Percentiles rank a stretch among this genome's conserved stretches.
These are phyloP conservation scores for Juglanconis oblonga DNA, from an alignment of 2,329 filamentous ascomycete species.

Conservation along the genomic window DNA sequence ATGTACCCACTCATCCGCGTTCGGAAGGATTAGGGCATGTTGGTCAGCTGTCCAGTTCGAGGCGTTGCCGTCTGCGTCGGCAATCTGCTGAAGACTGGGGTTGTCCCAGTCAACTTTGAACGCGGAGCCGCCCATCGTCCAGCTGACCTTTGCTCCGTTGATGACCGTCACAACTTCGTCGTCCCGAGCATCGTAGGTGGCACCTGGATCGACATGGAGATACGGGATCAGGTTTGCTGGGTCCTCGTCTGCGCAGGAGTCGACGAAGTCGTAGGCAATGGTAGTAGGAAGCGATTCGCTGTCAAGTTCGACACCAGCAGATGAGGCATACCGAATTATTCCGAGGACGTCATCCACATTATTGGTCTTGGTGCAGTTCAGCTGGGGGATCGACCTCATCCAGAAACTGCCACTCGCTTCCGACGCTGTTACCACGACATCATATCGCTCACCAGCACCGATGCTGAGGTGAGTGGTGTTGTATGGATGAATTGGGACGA, in stretches of 20 bases:
- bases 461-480: conserved; percentile 3
- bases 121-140: neutral
- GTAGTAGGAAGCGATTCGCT: neutral
- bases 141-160: neutral
- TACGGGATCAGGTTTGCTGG: neutral
- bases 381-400: conserved; percentile 4
- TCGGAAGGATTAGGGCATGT: neutral
- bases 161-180: neutral
- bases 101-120: neutral
- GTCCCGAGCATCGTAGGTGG: neutral
- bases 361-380: neutral
- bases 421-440: conserved; percentile 3
- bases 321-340: neutral
- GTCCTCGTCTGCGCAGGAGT: conserved; percentile 3
- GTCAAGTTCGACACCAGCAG: neutral
- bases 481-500: conserved; percentile 7
- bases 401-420: neutral
- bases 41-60: neutral
- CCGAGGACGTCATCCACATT: neutral
- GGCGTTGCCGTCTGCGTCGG: neutral
- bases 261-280: neutral
- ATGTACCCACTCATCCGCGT: neutral
- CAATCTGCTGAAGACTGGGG: neutral
- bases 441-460: conserved; percentile 5
- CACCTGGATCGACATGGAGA: neutral